Percentiles rank a stretch among this genome's conserved stretches.
phyloP scores from a whole-genome alignment of 192 early-diverging fungal species.

The Entrophospora sp. region DNA sequence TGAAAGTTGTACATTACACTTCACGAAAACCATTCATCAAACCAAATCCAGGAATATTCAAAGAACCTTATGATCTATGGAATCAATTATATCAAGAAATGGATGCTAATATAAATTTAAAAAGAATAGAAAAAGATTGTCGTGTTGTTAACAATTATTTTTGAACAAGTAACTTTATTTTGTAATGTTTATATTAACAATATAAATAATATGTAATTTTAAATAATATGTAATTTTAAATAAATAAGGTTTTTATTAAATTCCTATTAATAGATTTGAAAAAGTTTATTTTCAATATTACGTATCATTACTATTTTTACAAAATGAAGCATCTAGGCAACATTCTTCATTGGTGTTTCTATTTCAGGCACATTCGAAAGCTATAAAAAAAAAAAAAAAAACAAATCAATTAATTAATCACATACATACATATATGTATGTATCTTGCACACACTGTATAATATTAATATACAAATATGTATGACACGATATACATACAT shows the following conservation, averaged over 20 bases:
- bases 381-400: not conserved
- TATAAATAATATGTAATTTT: no score
- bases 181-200: no score
- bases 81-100: not conserved
- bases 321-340: not conserved
- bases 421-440: not conserved
- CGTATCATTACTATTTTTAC: not conserved
- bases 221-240: no score
- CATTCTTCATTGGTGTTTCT: slow-evolving; percentile 14
- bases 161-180: no score
- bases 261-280: not conserved
- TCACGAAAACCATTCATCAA: not conserved
- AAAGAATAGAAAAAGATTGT: not conserved
- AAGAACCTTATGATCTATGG: not conserved
- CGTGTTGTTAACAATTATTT: no score
- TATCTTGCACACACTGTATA: no score
- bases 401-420: not conserved
- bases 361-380: not conserved
- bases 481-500: no score
- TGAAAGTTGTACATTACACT: slow-evolving; percentile 10
- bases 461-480: no score
- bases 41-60: not conserved
- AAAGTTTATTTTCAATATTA: not conserved
- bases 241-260: not conserved
- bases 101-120: not conserved